These are phyloP conservation scores for Ambrosiella cleistominuta DNA, from an alignment of 2,329 filamentous ascomycete species.

Conservation along the genomic window DNA sequence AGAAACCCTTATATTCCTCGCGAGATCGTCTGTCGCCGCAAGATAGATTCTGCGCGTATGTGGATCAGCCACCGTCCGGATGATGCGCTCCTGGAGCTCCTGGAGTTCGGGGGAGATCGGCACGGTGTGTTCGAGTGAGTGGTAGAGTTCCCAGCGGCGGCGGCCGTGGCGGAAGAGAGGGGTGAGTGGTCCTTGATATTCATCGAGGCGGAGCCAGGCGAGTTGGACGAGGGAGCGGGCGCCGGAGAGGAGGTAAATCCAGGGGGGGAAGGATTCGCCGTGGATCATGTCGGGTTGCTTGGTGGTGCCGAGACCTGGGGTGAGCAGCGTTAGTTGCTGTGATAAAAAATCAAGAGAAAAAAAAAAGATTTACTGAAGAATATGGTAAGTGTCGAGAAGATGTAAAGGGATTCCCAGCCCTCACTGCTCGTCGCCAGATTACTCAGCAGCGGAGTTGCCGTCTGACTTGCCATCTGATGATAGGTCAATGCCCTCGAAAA, in stretches of 20 bases:
- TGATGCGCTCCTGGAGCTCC: constrained; percentile 8
- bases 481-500: constrained; percentile 15
- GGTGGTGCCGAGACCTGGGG: constrained; percentile 17
- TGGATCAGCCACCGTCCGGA: constrained; percentile 5
- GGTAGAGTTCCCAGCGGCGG: constrained; percentile 15
- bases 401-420: constrained; percentile 16
- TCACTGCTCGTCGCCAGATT: constrained; percentile 14
- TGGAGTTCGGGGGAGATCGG: constrained; percentile 4
- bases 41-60: constrained; percentile 4
- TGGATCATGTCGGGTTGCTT: constrained; percentile 19
- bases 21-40: constrained; percentile 2
- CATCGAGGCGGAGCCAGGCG: constrained; percentile 10
- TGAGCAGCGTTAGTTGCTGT: background rate
- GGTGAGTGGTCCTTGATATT: constrained; percentile 15
- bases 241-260: constrained; percentile 20
- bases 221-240: constrained; percentile 16
- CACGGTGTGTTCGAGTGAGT: constrained; percentile 5
- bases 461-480: constrained; percentile 18
- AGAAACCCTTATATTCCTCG: constrained; percentile 9
- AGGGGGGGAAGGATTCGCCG: constrained; percentile 19
- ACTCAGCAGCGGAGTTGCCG: constrained; percentile 17
- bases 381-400: constrained; percentile 20
- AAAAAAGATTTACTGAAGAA: constrained; percentile 17
- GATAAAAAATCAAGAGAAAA: background rate
- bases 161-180: constrained; percentile 17